Conservation (phyloP, 352 stramenopile species). For the Pythium apleroticum region DNA sequence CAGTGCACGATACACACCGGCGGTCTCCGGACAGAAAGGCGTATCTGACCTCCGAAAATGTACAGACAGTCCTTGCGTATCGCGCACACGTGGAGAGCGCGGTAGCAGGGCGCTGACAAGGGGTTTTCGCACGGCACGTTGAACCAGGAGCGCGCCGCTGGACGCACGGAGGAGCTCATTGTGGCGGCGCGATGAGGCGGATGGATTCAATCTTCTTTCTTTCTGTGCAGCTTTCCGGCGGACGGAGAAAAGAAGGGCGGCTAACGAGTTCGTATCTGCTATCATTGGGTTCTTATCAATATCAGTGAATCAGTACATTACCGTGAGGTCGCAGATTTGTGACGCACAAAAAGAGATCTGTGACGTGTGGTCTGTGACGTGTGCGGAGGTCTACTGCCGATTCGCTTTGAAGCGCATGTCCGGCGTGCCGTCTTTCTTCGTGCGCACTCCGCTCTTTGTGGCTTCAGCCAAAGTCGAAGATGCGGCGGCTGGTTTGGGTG, state of each 20-base stretch:
- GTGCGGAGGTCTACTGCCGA: background rate
- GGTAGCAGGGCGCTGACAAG: conserved; percentile 84
- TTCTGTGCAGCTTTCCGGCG: background rate
- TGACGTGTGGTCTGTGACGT: background rate
- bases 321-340: background rate
- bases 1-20: background rate
- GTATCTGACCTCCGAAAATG: conserved; percentile 80
- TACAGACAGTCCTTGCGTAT: conserved; percentile 92
- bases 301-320: background rate
- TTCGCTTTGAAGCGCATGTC: conserved; percentile 11
- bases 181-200: background rate
- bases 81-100: conserved; percentile 93
- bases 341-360: background rate
- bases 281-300: background rate
- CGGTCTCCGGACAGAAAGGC: background rate
- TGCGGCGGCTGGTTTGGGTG: background rate
- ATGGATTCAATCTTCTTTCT: conserved; percentile 5
- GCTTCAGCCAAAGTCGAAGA: background rate
- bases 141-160: conserved; percentile 64
- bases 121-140: conserved; percentile 80
- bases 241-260: background rate
- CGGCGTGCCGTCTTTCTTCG: conserved; percentile 5
- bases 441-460: background rate
- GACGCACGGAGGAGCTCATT: conserved; percentile 41
- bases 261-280: background rate